Evolutionary conservation across 2,329 filamentous ascomycete genomes (phyloP).

Genomic region (Colletotrichum musae): DNA sequence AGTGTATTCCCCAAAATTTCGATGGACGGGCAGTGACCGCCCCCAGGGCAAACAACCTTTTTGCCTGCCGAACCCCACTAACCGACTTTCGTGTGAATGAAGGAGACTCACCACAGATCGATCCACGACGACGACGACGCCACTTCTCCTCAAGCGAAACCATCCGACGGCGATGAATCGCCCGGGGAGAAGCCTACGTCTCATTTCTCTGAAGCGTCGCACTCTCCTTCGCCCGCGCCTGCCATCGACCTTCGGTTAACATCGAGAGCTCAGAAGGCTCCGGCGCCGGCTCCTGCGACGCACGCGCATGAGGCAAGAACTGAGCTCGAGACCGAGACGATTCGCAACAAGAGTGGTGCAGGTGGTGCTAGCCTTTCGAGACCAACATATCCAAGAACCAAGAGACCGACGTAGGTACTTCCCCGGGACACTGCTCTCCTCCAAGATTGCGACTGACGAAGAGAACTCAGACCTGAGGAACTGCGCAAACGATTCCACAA

Average conservation of each 20-base stretch:
- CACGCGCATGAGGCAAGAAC: constrained; percentile 21
- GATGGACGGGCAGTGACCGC: neutral
- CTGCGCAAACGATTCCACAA: constrained; percentile 28
- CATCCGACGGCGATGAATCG: constrained; percentile 34
- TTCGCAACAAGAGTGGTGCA: constrained; percentile 2
- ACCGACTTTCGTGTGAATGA: constrained; percentile 38
- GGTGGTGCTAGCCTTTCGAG: neutral
- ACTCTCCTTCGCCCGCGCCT: constrained; percentile 7
- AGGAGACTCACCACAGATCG: constrained; percentile 25
- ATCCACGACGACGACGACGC: constrained; percentile 6
- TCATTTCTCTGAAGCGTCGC: neutral
- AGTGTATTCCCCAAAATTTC: constrained; percentile 18
- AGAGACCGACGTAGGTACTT: constrained; percentile 13
- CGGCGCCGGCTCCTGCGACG: constrained; percentile 22
- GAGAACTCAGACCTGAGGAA: constrained; percentile 10
- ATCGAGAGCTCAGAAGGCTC: constrained; percentile 10
- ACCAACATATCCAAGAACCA: neutral
- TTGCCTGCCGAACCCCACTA: constrained; percentile 35
- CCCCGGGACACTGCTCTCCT: neutral
- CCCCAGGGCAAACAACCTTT: constrained; percentile 24
- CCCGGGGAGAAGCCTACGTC: constrained; percentile 11
- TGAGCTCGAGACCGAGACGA: constrained; percentile 8
- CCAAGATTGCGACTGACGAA: constrained; percentile 1
- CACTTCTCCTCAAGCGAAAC: constrained; percentile 1
- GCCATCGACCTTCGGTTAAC: constrained; percentile 6